phyloP scores from a whole-genome alignment of 1,284 basidiomycete genomes.

The Malassezia yamatoensis region DNA sequence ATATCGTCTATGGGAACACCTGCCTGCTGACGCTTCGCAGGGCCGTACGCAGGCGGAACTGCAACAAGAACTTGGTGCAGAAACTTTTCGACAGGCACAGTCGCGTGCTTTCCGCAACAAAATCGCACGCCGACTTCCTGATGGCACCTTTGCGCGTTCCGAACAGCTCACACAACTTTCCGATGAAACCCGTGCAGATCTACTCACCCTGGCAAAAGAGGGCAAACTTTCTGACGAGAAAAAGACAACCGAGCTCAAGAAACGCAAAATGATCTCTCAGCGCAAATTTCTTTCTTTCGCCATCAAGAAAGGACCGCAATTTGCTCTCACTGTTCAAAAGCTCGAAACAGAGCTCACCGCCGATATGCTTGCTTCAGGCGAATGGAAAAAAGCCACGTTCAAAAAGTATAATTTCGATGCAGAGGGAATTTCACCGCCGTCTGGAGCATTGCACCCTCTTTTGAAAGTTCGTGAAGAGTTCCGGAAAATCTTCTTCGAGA shows the following conservation, averaged over 20 bases:
- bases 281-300: conserved; percentile 85
- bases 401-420: conserved; percentile 99
- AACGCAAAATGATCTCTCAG: conserved; percentile 66
- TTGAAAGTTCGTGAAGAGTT: conserved; percentile 98
- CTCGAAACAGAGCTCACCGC: conserved; percentile 94
- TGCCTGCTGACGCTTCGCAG: conserved; percentile 28
- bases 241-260: conserved; percentile 57
- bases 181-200: conserved; percentile 55
- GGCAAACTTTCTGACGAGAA: conserved; percentile 63
- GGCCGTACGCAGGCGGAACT: conserved; percentile 35
- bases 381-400: conserved; percentile 53
- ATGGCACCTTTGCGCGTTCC: conserved; percentile 72
- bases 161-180: conserved; percentile 22
- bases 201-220: conserved; percentile 64
- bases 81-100: conserved; percentile 58
- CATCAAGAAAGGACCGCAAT: conserved; percentile 72
- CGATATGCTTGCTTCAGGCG: conserved; percentile 72
- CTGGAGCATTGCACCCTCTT: conserved; percentile 87
- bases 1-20: conserved; percentile 35
- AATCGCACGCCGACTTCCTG: conserved; percentile 87
- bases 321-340: conserved; percentile 85
- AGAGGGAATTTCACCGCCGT: conserved; percentile 73
- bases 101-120: conserved; percentile 91
- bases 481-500: conserved; percentile 94
- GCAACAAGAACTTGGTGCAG: conserved; percentile 36